Percentiles rank a stretch among this genome's conserved stretches.
Evolutionary conservation across 352 stramenopile genomes (phyloP).

Genomic region (Pythium dissimile): DNA sequence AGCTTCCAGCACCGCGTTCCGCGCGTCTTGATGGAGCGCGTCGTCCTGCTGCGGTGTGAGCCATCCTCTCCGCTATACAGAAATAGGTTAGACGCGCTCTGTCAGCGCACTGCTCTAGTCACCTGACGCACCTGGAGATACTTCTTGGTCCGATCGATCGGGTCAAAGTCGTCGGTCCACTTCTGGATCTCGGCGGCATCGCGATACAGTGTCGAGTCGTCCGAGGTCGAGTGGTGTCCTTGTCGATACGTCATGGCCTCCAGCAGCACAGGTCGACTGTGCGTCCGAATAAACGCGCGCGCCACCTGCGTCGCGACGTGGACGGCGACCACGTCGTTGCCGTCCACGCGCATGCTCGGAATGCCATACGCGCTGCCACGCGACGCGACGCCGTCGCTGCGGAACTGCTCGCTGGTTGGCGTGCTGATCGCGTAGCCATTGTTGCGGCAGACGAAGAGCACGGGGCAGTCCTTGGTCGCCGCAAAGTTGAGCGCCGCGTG

Average conservation of each 20-base stretch:
- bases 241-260: conserved; percentile 99
- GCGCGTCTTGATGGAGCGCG: conserved; percentile 83
- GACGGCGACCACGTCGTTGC: conserved; percentile 97
- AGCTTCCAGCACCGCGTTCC: conserved; percentile 80
- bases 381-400: conserved; percentile 95
- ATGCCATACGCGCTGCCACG: conserved; percentile 96
- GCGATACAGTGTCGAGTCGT: conserved; percentile 97
- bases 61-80: conserved; percentile 72
- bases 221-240: conserved; percentile 97
- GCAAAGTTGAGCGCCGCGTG: conserved; percentile 97
- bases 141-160: conserved; percentile 88
- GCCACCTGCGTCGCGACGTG: conserved; percentile 90
- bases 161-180: conserved; percentile 88
- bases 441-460: conserved; percentile 98
- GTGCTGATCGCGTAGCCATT: conserved; percentile 99
- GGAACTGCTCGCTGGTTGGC: conserved; percentile 94
- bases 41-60: conserved; percentile 86
- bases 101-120: neutral
- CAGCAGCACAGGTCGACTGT: conserved; percentile 93
- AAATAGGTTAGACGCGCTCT: neutral
- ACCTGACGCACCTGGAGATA: conserved; percentile 81
- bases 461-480: conserved; percentile 92
- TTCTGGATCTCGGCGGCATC: conserved; percentile 90
- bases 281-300: conserved; percentile 86
- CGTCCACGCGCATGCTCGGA: conserved; percentile 95